Conservation (phyloP, 495 filamentous ascomycete genomes). For the Xylaria telfairii region DNA sequence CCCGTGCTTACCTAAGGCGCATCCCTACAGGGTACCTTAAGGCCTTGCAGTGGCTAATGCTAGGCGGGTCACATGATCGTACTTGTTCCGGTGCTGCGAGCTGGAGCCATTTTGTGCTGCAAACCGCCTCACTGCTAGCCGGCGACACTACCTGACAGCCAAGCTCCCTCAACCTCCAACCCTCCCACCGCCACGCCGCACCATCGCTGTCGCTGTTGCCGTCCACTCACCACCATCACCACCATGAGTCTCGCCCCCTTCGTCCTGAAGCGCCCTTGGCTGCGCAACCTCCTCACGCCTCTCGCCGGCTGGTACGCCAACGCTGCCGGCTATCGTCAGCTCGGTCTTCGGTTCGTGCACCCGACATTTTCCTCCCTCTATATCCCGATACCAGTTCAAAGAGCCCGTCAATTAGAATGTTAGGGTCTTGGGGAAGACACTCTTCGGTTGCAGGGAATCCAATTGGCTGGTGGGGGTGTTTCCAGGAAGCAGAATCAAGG, state of each 20-base stretch:
- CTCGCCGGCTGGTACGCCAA: constrained; percentile 83
- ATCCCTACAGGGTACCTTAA: background rate
- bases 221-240: constrained; percentile 14
- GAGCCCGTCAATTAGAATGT: background rate
- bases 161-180: constrained; percentile 26
- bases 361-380: background rate
- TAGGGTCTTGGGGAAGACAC: background rate
- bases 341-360: constrained; percentile 80
- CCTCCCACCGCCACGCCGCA: constrained; percentile 26
- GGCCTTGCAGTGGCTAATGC: background rate
- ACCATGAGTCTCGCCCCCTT: constrained; percentile 67
- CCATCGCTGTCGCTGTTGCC: constrained; percentile 1
- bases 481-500: background rate
- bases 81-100: constrained; percentile 20
- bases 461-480: background rate
- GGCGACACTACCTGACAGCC: background rate
- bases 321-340: constrained; percentile 87
- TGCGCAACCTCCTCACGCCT: constrained; percentile 75
- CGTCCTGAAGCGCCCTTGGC: constrained; percentile 83
- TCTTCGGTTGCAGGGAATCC: background rate
- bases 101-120: constrained; percentile 2
- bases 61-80: constrained; percentile 38
- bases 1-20: background rate
- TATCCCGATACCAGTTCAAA: background rate
- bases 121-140: background rate